Evolutionary conservation across 2,329 filamentous ascomycete genomes (phyloP).

Genomic region (Fusarium penzigii): DNA sequence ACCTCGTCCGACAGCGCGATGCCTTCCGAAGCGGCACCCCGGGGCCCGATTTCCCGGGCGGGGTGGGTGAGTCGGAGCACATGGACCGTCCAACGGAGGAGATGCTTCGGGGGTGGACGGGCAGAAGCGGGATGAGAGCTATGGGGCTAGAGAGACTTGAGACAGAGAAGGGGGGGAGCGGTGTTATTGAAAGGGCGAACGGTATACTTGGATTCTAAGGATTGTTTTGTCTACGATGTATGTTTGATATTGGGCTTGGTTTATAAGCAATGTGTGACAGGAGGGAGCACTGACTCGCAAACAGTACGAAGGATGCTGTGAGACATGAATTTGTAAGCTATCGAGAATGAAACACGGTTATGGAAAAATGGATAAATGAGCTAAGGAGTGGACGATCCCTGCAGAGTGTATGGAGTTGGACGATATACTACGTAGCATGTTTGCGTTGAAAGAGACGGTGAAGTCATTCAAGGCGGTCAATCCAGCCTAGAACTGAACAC

Average conservation of each 20-base stretch:
- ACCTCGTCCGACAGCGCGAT: conserved; percentile 69
- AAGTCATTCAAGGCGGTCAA: too few relatives aligned
- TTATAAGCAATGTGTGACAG: too few relatives aligned
- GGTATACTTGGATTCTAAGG: conserved; percentile 43
- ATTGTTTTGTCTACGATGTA: neutral
- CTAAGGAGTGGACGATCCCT: too few relatives aligned
- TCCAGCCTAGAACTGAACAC: too few relatives aligned
- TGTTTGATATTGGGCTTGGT: neutral
- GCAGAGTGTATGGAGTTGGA: too few relatives aligned
- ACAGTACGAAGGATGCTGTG: too few relatives aligned
- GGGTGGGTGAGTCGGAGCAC: conserved; percentile 64
- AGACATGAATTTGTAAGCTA: too few relatives aligned
- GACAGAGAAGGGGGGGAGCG: conserved; percentile 30
- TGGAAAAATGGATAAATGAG: too few relatives aligned
- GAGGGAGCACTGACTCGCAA: too few relatives aligned
- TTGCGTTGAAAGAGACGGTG: too few relatives aligned
- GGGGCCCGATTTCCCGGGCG: conserved; percentile 71
- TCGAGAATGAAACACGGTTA: too few relatives aligned
- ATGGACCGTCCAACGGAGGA: conserved; percentile 46
- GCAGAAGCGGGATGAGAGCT: conserved; percentile 39
- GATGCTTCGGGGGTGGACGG: conserved; percentile 36
- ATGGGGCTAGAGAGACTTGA: conserved; percentile 47
- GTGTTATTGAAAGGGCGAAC: conserved; percentile 44
- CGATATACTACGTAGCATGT: too few relatives aligned
- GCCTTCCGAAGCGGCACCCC: conserved; percentile 69